Evolutionary conservation across 75 land plant genomes (phyloP).

Genomic region (Chamaecyparis obtusa): DNA sequence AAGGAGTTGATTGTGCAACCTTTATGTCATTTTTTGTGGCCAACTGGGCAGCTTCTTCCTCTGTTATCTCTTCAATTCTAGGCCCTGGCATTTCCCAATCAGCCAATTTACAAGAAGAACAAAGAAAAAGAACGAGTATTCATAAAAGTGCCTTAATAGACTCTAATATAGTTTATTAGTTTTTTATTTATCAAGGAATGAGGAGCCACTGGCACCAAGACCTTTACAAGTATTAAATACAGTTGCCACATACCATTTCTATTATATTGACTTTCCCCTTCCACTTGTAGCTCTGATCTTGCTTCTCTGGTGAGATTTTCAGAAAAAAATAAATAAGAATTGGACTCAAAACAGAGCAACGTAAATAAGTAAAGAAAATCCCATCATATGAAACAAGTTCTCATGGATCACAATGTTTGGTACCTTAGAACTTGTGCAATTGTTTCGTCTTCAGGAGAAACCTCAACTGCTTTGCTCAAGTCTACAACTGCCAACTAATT

Average conservation of each 20-base stretch:
- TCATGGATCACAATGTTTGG: neutral
- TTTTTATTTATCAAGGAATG: neutral
- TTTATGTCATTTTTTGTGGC: slow-evolving; percentile 1
- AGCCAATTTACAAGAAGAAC: neutral
- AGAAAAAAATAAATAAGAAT: neutral
- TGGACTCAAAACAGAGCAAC: neutral
- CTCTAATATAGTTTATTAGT: neutral
- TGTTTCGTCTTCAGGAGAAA: slow-evolving; percentile 93
- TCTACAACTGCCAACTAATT: slow-evolving; percentile 74
- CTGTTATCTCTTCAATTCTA: slow-evolving; percentile 84
- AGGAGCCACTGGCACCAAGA: neutral
- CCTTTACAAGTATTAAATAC: neutral
- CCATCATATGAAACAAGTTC: neutral
- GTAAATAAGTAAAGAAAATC: neutral
- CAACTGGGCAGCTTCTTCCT: slow-evolving; percentile 43
- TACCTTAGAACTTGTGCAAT: slow-evolving; percentile 80
- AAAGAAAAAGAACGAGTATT: neutral
- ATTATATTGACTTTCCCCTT: slow-evolving; percentile 17
- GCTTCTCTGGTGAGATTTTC: slow-evolving; percentile 37
- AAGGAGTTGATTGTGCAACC: neutral
- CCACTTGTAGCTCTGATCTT: slow-evolving; percentile 20
- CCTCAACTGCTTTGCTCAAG: slow-evolving; percentile 64
- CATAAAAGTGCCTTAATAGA: neutral
- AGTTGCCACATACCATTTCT: neutral
- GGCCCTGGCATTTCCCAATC: slow-evolving; percentile 37